Percentiles rank a stretch among this genome's conserved stretches.
phyloP scores from a whole-genome alignment of 257 asterid genomes.

The Forsythia viridissima region DNA sequence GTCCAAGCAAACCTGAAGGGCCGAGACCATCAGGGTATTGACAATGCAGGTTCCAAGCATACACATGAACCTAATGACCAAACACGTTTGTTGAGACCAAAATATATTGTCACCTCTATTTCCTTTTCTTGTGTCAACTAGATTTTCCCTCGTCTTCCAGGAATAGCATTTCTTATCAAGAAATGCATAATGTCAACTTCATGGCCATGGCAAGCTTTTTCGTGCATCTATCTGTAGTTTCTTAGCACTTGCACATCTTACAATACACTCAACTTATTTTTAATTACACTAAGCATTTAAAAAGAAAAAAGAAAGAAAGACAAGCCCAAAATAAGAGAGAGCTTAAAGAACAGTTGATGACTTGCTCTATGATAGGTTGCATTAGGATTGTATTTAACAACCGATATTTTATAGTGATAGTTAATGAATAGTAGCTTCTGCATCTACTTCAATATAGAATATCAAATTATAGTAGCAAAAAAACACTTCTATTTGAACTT shows the following conservation, averaged over 20 bases:
- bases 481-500: too few species aligned
- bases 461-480: too few species aligned
- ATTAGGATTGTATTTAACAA: conserved; percentile 38
- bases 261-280: conserved; percentile 24
- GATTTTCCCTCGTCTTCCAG: not conserved
- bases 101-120: too few species aligned
- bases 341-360: not conserved
- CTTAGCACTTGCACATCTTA: conserved; percentile 66
- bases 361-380: conserved; percentile 63
- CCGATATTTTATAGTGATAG: conserved; percentile 5
- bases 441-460: too few species aligned
- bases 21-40: too few species aligned
- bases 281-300: not conserved
- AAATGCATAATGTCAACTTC: conserved; percentile 39
- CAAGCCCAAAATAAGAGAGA: not conserved
- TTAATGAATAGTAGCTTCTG: too few species aligned
- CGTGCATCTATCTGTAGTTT: conserved; percentile 49
- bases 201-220: not conserved
- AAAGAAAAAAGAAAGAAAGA: too few species aligned
- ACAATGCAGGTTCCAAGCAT: too few species aligned
- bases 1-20: conserved; percentile 36
- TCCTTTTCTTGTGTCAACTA: too few species aligned
- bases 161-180: conserved; percentile 60
- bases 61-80: too few species aligned
- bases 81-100: too few species aligned